Base-by-base conservation (phyloP, 148 eudicot species). In the Silene latifolia region DNA sequence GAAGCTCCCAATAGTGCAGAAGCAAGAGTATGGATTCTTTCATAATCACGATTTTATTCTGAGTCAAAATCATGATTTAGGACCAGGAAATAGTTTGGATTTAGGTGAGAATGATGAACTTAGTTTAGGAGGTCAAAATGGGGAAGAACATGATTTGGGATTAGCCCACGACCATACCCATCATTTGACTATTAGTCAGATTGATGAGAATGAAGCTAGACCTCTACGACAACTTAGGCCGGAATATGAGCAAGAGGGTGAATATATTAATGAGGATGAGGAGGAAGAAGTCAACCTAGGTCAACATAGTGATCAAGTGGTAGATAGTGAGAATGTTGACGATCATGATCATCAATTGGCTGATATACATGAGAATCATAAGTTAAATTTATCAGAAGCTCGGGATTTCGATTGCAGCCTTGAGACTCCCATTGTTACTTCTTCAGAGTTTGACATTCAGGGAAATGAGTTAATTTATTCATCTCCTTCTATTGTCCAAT, bases 401-500 rank as follows among this genome's bases (percentile, higher is more conserved):
- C 83, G 58, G 71, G 84, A 78, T 24, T 71, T 82, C 69, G 85
- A 87, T 57, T 78, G 72, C 5, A 77, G 82, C 69, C 77, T 82
- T n/a, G 86, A 82, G 48, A 66, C 81, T 48, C 68, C 59, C 15
- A 60, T 78, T 29, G 58, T 78, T 72, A 67, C 87, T 63, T n/a
- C 71, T 5, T 66, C 83, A 0, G 81, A 80, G 73, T 77, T 77
- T 82, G 78, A 82, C 42, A 53, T 74, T 77, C 81, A 77, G 75
- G 78, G 81, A 72, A 76, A 76, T 46, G 83, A 83, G 57, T 42
- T 84, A 58, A 72, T 84, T 17, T 69, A 78, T 51, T 73, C 82
- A 11, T 57, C 81, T 65, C 69, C 87, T 67, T 78, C 82, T 46
- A 73, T 88, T 27, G 71, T 85, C 24, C 95, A 90, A 68, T 82